phyloP scores from a whole-genome alignment of 169 alveolate genomes.

The Plasmodium gallinaceum region DNA sequence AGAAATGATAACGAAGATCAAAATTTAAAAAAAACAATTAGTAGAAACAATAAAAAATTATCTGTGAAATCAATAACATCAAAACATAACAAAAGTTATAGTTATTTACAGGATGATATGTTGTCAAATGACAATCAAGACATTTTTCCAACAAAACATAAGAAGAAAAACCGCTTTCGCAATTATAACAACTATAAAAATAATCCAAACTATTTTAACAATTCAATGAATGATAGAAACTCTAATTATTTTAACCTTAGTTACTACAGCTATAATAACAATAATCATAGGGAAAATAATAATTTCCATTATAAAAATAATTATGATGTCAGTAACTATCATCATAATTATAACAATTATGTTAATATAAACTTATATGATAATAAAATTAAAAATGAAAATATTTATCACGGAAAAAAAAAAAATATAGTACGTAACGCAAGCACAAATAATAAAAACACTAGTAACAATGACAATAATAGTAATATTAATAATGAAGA shows the following conservation, averaged over 20 bases:
- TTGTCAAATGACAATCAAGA: conserved; percentile 10
- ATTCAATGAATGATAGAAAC: conserved; percentile 10
- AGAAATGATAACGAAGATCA: conserved; percentile 30
- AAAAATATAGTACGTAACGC: background rate
- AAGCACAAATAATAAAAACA: background rate
- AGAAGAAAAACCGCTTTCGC: conserved; percentile 23
- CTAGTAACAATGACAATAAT: background rate
- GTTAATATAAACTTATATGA: background rate
- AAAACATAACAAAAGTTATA: conserved; percentile 1
- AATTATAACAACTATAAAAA: conserved; percentile 34
- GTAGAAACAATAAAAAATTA: conserved; percentile 15
- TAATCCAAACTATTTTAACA: conserved; percentile 11
- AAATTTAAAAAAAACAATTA: conserved; percentile 22
- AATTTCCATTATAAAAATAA: background rate
- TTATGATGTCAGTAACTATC: background rate
- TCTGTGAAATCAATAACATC: conserved; percentile 1
- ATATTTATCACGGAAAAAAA: background rate
- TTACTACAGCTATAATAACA: background rate
- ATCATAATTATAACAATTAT: background rate
- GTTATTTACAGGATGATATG: background rate
- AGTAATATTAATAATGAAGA: background rate
- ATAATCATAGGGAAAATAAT: background rate
- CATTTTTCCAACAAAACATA: conserved; percentile 17
- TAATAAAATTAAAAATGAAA: background rate
- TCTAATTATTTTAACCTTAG: conserved; percentile 15